These are phyloP conservation scores for Rhodofomes roseus DNA, from an alignment of 1,284 basidiomycete species.

Conservation along the genomic window DNA sequence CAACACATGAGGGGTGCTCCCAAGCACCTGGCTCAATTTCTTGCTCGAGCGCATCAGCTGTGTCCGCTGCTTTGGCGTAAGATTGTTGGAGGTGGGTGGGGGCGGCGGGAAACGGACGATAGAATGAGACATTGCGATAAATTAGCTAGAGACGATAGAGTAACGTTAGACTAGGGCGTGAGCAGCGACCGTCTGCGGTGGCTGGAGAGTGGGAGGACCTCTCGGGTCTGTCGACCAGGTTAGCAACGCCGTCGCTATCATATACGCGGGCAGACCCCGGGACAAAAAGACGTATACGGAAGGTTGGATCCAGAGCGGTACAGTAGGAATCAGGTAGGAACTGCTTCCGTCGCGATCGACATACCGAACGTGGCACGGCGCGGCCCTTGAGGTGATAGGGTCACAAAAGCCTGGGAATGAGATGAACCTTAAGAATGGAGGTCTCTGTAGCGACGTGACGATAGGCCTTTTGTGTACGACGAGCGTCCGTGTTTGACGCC, in stretches of 20 bases:
- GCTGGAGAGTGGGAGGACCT: neutral
- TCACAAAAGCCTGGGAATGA: neutral
- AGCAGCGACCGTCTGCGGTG: neutral
- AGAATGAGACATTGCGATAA: slow-evolving; percentile 16
- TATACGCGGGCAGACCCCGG: neutral
- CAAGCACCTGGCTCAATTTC: slow-evolving; percentile 59
- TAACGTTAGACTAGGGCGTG: neutral
- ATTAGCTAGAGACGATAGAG: neutral
- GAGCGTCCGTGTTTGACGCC: neutral
- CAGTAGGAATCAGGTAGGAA: neutral
- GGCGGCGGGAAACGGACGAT: slow-evolving; percentile 46
- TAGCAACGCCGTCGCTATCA: neutral
- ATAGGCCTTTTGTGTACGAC: neutral
- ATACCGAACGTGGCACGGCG: neutral
- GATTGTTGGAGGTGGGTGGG: slow-evolving; percentile 57
- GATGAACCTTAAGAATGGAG: neutral
- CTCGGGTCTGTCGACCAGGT: neutral
- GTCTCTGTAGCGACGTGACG: neutral
- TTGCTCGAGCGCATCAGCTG: slow-evolving; percentile 55
- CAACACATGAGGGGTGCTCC: slow-evolving; percentile 56
- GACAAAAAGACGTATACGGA: slow-evolving; percentile 1
- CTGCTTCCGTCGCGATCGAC: neutral
- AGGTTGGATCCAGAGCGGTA: neutral
- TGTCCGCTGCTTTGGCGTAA: slow-evolving; percentile 49
- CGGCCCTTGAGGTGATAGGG: neutral